A percentile compares a stretch with the other conserved stretches of the same genome.
Evolutionary conservation across 768 basidiomycete genomes (phyloP).

Genomic region (Pholiota molesta): DNA sequence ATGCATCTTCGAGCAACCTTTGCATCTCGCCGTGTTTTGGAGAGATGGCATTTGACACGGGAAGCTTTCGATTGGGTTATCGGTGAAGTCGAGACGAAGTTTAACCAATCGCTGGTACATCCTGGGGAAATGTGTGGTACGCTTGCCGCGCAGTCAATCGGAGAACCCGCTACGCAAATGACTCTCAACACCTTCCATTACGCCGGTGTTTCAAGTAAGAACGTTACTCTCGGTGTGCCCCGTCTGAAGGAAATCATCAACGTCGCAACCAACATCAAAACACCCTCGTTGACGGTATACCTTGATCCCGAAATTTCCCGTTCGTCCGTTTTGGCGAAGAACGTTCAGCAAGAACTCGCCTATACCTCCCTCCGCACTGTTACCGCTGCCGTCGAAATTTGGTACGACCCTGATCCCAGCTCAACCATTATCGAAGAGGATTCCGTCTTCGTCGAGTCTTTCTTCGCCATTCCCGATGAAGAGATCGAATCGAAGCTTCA

Average conservation of each 20-base stretch:
- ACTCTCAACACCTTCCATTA: conserved; percentile 99
- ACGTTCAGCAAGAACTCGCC: conserved; percentile 90
- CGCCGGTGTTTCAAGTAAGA: conserved; percentile 99
- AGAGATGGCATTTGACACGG: conserved; percentile 83
- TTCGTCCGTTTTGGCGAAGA: conserved; percentile 71
- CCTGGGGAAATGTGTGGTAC: conserved; percentile 99
- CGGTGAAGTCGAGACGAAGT: conserved; percentile 94
- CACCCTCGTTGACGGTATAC: conserved; percentile 93
- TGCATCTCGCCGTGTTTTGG: conserved; percentile 84
- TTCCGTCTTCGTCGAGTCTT: conserved; percentile 92
- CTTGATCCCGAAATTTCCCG: conserved; percentile 70
- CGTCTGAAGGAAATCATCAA: conserved; percentile 99
- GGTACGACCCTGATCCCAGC: conserved; percentile 93
- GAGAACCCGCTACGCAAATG: conserved; percentile 99
- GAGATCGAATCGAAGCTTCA: conserved; percentile 90
- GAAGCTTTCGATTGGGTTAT: conserved; percentile 99
- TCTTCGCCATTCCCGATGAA: conserved; percentile 99
- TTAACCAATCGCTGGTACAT: conserved; percentile 90
- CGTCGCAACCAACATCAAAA: conserved; percentile 98
- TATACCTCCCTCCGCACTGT: conserved; percentile 94
- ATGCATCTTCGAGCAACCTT: conserved; percentile 93
- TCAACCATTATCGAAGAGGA: conserved; percentile 97
- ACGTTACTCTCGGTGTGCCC: conserved; percentile 98
- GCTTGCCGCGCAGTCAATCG: conserved; percentile 96
- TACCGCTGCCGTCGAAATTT: conserved; percentile 94